These are phyloP conservation scores for Tetracentron sinense DNA, from an alignment of 164 flowering plant species.

Conservation along the genomic window DNA sequence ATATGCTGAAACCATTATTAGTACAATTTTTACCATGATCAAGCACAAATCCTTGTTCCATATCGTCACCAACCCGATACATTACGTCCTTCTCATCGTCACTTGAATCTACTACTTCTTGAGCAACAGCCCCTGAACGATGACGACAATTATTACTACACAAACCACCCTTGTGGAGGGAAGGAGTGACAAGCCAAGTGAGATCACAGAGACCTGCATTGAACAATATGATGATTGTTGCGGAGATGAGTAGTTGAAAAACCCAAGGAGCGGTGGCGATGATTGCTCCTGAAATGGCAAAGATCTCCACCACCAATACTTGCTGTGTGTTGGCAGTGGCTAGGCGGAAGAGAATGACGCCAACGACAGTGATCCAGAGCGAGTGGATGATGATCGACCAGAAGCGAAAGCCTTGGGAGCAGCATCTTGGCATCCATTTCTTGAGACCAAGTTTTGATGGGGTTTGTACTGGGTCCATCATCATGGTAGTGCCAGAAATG, in stretches of 20 bases:
- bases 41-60: not conserved
- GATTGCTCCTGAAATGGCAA: not conserved
- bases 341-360: conserved; percentile 5
- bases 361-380: conserved; percentile 10
- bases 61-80: not conserved
- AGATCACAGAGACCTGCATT: conserved; percentile 11
- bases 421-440: conserved; percentile 3
- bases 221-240: not conserved
- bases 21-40: not conserved
- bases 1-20: too few relatives aligned
- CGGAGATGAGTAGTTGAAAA: conserved; percentile 5
- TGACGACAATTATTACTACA: not conserved
- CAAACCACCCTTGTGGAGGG: not conserved
- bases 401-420: conserved; percentile 4
- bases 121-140: not conserved
- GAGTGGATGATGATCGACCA: conserved; percentile 12
- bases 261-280: conserved; percentile 12
- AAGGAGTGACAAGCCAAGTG: conserved; percentile 3
- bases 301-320: not conserved
- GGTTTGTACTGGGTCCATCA: not conserved
- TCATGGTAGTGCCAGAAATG: not conserved
- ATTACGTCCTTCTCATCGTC: not conserved
- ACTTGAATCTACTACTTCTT: not conserved
- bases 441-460: not conserved
- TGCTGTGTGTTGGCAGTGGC: conserved; percentile 13